Evolutionary conservation across 306 rosid species (phyloP).

Genomic region (Citrullus colocynthis): DNA sequence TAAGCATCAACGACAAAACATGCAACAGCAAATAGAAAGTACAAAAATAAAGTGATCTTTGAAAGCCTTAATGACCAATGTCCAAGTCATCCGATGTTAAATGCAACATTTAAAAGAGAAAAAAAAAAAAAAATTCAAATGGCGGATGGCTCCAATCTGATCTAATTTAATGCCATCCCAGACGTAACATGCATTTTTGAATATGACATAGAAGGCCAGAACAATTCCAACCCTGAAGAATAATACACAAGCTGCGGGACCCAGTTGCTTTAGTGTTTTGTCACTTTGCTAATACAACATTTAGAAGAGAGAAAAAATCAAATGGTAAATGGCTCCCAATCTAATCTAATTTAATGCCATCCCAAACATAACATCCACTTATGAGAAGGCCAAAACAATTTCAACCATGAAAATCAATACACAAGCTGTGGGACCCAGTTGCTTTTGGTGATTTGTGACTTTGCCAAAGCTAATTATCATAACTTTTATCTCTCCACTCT

Average conservation of each 20-base stretch:
- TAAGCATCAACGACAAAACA: background rate
- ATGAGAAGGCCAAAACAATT: background rate
- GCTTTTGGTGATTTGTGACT: slow-evolving; percentile 3
- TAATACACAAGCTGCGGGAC: too few species aligned
- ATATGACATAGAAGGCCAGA: background rate
- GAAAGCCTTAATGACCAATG: background rate
- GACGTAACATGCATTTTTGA: background rate
- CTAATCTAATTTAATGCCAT: background rate
- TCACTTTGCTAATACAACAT: background rate
- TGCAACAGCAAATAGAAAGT: background rate
- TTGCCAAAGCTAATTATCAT: slow-evolving; percentile 5
- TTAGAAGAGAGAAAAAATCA: background rate
- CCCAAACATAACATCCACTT: background rate
- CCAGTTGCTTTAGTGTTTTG: too few species aligned
- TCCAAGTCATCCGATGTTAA: background rate
- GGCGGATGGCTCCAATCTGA: background rate
- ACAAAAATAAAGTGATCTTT: background rate
- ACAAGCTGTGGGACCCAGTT: background rate
- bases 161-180: background rate
- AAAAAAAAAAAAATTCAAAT: background rate
- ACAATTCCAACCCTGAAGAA: background rate
- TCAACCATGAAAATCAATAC: background rate
- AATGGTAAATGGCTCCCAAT: background rate
- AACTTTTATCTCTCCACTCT: slow-evolving; percentile 5
- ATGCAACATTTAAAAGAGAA: background rate